Evolutionary conservation across 768 basidiomycete species (phyloP).

Genomic region (Pleurotus citrinopileatus): DNA sequence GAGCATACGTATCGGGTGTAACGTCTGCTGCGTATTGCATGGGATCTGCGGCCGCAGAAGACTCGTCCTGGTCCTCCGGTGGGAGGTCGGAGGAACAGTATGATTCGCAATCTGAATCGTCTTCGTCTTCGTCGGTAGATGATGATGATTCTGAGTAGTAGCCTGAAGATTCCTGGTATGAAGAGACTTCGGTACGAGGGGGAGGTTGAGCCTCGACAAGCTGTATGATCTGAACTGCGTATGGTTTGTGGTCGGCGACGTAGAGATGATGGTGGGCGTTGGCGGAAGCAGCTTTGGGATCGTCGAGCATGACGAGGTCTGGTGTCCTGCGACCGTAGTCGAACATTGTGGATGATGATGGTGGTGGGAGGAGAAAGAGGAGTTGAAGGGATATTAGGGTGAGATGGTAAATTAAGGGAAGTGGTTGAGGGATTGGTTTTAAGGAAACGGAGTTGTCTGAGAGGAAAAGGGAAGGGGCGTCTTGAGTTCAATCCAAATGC

Average conservation of each 20-base stretch:
- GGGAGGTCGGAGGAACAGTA: slow-evolving; percentile 70
- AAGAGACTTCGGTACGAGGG: slow-evolving; percentile 43
- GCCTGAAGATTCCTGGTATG: slow-evolving; percentile 28
- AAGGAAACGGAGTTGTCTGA: slow-evolving; percentile 6
- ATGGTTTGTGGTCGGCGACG: slow-evolving; percentile 39
- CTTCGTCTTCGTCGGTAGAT: slow-evolving; percentile 33
- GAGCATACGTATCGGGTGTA: slow-evolving; percentile 44
- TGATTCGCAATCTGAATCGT: slow-evolving; percentile 53
- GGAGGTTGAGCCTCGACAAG: slow-evolving; percentile 69
- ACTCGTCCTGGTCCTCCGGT: slow-evolving; percentile 26
- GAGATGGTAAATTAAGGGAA: slow-evolving; percentile 10
- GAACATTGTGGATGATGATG: slow-evolving; percentile 19
- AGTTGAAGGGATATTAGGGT: slow-evolving; percentile 14
- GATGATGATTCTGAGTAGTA: slow-evolving; percentile 24
- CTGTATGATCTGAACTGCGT: slow-evolving; percentile 63
- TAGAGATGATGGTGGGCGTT: slow-evolving; percentile 32
- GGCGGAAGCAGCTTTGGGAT: slow-evolving; percentile 28
- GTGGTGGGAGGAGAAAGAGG: slow-evolving; percentile 13
- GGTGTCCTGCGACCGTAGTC: slow-evolving; percentile 18
- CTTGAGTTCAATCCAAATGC: slow-evolving; percentile 3
- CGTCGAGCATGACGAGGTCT: slow-evolving; percentile 24
- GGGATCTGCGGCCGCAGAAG: slow-evolving; percentile 14
- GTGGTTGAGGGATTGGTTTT: slow-evolving; percentile 4
- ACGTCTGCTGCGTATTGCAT: slow-evolving; percentile 23
- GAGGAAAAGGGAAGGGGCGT: not conserved